Base-by-base conservation (phyloP, 352 stramenopile genomes). In the Peronospora farinosa region DNA sequence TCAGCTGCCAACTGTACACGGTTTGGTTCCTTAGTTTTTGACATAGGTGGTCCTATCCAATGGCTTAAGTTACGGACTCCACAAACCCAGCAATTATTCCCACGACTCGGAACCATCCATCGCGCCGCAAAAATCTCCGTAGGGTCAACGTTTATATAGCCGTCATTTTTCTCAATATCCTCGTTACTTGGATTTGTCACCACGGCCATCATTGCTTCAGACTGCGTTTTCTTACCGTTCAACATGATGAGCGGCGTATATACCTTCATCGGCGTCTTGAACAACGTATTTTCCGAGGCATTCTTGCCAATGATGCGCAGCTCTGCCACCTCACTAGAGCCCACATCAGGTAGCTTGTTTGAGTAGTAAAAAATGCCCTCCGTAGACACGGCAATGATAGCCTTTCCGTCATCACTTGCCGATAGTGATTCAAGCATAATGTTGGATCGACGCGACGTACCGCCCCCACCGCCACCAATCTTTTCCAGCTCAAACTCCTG, bases 301-400 rank as follows among this genome's bases (percentile, higher is more conserved):
- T 84, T 87, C 25, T 74, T 72, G 23, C 78, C 78, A 30, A 87
- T 85, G 54, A 89, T 84, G 4, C 64, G 60, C 28, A 89, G 47
- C 3, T 54, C 39, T 8, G 41, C 49, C 9, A 51, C 43, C 3
- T 70, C 63, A 37, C 30, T 57, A 12, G 63, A 57, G 32, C 32
- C 45, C 10, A 70, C 32, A 6, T 60, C 52, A 10, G 61, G 61
- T 28, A 75, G 35, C 7, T 62, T 49, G 21, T 78, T 83, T 9
- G 79, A 72, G 55, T 87, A 88, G 52, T 90, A 90, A 43, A 90
- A 84, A 30, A 86, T 78, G 5, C 77, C 77, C 7, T 90, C 79
- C 0, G 65, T 71, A 12, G 74, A 87, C 23, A 90, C 67, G 0
- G 73, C 71, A 52, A 87, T 61, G 2, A 88, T 49, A 9, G 68